phyloP scores from a whole-genome alignment of 1,139 yeast species.

The Zygosaccharomyces sapae region DNA sequence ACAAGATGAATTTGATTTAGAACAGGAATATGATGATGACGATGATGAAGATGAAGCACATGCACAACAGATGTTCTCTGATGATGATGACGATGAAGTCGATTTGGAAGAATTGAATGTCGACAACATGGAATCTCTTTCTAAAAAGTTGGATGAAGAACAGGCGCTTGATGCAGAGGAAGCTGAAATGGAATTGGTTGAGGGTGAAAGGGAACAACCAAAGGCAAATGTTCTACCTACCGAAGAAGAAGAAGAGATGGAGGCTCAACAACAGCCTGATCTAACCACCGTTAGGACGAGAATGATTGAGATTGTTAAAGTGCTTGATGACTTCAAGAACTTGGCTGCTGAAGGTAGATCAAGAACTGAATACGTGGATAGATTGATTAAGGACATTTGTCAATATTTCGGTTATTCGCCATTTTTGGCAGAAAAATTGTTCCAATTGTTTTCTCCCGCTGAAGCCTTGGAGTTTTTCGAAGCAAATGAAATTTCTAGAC shows the following conservation, averaged over 20 bases:
- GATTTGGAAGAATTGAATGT: conserved; percentile 79
- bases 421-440: conserved; percentile 87
- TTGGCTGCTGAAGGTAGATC: conserved; percentile 83
- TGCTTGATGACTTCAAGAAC: conserved; percentile 84
- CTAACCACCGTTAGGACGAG: conserved; percentile 82
- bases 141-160: conserved; percentile 65
- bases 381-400: conserved; percentile 79
- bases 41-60: conserved; percentile 48
- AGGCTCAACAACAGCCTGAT: conserved; percentile 57
- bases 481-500: conserved; percentile 96
- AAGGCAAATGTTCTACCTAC: conserved; percentile 66
- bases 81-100: conserved; percentile 61
- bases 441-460: conserved; percentile 83
- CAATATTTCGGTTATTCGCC: conserved; percentile 96
- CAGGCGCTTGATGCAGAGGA: conserved; percentile 72
- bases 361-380: conserved; percentile 72
- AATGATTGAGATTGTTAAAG: conserved; percentile 92
- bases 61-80: conserved; percentile 80
- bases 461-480: conserved; percentile 98
- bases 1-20: conserved; percentile 55
- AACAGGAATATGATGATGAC: conserved; percentile 48
- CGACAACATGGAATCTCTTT: conserved; percentile 80
- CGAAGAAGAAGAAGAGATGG: conserved; percentile 51
- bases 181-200: conserved; percentile 69
- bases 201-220: conserved; percentile 59